Conservation (phyloP, 768 basidiomycete species). For the Russula ochroleuca region DNA sequence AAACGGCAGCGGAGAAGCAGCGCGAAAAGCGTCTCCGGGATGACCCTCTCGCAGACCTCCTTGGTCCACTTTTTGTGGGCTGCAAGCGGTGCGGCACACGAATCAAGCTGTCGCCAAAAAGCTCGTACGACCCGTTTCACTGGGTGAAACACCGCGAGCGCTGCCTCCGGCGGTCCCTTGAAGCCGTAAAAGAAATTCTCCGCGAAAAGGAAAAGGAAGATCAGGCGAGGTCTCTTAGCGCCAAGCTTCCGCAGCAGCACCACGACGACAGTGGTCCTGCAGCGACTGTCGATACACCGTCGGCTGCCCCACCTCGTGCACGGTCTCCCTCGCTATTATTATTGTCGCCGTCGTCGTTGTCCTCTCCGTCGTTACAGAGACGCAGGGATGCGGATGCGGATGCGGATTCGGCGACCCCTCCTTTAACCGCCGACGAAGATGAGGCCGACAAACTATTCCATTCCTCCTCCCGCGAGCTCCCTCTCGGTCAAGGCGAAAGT, state of each 20-base stretch:
- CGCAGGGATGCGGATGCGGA: neutral
- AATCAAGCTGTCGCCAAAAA: conserved; percentile 28
- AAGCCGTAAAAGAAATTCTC: conserved; percentile 20
- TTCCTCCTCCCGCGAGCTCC: neutral
- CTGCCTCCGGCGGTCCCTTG: conserved; percentile 24
- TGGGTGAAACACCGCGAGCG: conserved; percentile 29
- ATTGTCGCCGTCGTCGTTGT: neutral
- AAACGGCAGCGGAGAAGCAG: conserved; percentile 25
- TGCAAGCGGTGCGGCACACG: conserved; percentile 26
- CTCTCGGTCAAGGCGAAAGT: conserved; percentile 1
- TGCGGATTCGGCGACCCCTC: conserved; percentile 15
- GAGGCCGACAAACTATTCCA: conserved; percentile 17
- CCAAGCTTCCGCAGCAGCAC: neutral
- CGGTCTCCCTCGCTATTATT: conserved; percentile 8
- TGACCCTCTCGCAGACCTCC: conserved; percentile 28
- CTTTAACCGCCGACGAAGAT: conserved; percentile 23
- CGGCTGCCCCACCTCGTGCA: neutral
- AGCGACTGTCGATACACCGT: neutral
- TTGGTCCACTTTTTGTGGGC: conserved; percentile 23
- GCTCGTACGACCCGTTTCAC: conserved; percentile 27
- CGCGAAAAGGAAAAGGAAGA: conserved; percentile 17
- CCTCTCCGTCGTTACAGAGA: conserved; percentile 12
- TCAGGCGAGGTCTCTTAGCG: neutral
- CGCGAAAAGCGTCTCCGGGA: conserved; percentile 25
- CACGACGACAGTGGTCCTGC: neutral